Evolutionary conservation across 202 grass and related monocot species (phyloP).

Genomic region (Hordeum pubiflorum): DNA sequence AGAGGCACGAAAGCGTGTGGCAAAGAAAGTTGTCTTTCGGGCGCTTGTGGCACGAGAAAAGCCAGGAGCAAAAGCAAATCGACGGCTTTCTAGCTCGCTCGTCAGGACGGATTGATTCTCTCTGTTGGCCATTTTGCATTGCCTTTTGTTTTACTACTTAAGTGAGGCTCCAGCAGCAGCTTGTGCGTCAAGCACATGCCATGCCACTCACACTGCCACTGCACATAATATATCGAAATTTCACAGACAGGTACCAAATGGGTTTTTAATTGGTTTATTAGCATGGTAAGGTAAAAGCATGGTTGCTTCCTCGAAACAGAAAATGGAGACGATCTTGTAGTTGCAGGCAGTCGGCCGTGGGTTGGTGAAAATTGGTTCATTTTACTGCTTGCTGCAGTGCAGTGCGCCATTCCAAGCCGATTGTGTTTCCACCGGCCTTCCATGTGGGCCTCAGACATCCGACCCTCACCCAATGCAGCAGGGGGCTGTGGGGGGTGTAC

Average conservation of each 20-base stretch:
- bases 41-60: conserved; percentile 20
- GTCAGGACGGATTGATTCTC: conserved; percentile 20
- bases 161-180: not conserved
- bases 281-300: too few relatives aligned
- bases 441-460: not conserved
- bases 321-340: not conserved
- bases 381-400: not conserved
- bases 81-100: conserved; percentile 10
- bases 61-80: not conserved
- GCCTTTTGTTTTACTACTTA: not conserved
- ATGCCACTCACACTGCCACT: not conserved
- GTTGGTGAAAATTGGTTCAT: not conserved
- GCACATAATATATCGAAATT: not conserved
- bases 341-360: too few relatives aligned
- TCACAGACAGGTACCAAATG: not conserved
- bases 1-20: not conserved
- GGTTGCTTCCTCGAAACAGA: not conserved
- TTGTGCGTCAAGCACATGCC: conserved; percentile 22
- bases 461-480: not conserved
- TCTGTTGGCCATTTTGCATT: not conserved
- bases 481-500: not conserved
- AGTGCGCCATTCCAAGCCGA: not conserved
- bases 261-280: not conserved
- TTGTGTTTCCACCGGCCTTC: not conserved
- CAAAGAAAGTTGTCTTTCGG: conserved; percentile 25